Evolutionary conservation across 768 basidiomycete genomes (phyloP), one percentile per base, ranked within the genome.

Genomic region (Podaxis mareebaensis): DNA sequence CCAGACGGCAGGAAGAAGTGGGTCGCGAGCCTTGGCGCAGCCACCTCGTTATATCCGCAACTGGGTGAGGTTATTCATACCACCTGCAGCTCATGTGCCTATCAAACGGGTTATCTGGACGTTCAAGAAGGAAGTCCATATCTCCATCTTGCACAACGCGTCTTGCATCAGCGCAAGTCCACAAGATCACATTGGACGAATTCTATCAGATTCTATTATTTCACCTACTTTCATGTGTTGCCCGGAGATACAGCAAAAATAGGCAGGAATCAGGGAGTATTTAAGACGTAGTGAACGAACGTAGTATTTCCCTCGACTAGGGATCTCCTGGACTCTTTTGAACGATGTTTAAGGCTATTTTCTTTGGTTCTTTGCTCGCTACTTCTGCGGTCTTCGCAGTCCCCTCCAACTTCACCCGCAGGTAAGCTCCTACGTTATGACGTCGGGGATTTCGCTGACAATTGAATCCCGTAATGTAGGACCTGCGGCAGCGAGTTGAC

Each of bases 401-500:
- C 17, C 73, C 76, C 11, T 66, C 71, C 60, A 72, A 72, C 26
- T 38, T 49, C 22, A 52, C 58, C 38, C 48, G 58, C 36, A 60
- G 58, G 58, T 60, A 15, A 51, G 24, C 26, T 38, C 11, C 48
- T 2, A 26, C 7, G 0, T 39, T 39, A 11, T 11, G 7, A 20
- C 30, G 17, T 6, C 33, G 28, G 0, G 10, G 24, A 17, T 6
- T 15, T 49, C 10, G 39, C 40, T 42, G 17, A 20, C 42, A 46
- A n/a, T 57, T 36, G 62, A 48, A 26, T 69, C 42, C 39, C 44
- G 11, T 30, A 30, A 53, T 58, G 63, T 42, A 75, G 71, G 67
- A 63, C 63, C 15, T 83, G 82, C 63, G 81, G 80, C 55, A 77
- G 74, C 8, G 64, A 64, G 60, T 73, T 78, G 65, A 75, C 73